phyloP scores from a whole-genome alignment of 1,284 basidiomycete species.

The Tetrapyrgos nigripes region DNA sequence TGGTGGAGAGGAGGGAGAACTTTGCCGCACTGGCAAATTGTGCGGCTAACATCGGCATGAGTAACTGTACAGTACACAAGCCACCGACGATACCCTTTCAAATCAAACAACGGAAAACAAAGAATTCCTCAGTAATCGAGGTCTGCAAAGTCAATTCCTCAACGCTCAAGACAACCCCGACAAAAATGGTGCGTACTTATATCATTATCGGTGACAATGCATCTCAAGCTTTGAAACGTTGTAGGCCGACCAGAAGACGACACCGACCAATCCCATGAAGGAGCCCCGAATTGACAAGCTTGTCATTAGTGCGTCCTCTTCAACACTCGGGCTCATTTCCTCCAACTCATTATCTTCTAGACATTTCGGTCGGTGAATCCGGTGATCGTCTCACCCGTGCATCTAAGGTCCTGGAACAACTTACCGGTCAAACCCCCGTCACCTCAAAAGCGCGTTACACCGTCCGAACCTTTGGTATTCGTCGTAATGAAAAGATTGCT shows the following conservation, averaged over 20 bases:
- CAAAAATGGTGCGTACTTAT: conserved; percentile 43
- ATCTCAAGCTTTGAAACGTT: conserved; percentile 16
- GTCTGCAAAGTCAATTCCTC: not conserved
- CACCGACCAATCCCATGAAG: conserved; percentile 93
- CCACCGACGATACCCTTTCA: not conserved
- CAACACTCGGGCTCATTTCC: not conserved
- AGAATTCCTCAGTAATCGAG: too few species aligned
- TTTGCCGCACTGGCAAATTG: too few species aligned
- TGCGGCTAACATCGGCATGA: too few species aligned
- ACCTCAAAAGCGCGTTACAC: conserved; percentile 99
- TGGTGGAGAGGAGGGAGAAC: too few species aligned
- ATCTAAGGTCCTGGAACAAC: conserved; percentile 99
- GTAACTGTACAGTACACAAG: not conserved
- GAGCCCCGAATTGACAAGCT: conserved; percentile 99
- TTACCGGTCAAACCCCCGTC: conserved; percentile 99
- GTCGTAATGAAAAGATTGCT: conserved; percentile 99
- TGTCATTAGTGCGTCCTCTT: conserved; percentile 89
- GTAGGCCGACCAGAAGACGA: conserved; percentile 88
- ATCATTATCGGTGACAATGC: conserved; percentile 11
- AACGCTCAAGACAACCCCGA: conserved; percentile 7
- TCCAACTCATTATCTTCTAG: conserved; percentile 45
- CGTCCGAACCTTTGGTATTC: conserved; percentile 98
- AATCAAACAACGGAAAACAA: conserved; percentile 1
- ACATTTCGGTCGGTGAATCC: conserved; percentile 99
- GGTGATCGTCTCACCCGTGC: conserved; percentile 99